Base-by-base conservation (phyloP, 2,329 filamentous ascomycete genomes). In the Raffaelea arxii region DNA sequence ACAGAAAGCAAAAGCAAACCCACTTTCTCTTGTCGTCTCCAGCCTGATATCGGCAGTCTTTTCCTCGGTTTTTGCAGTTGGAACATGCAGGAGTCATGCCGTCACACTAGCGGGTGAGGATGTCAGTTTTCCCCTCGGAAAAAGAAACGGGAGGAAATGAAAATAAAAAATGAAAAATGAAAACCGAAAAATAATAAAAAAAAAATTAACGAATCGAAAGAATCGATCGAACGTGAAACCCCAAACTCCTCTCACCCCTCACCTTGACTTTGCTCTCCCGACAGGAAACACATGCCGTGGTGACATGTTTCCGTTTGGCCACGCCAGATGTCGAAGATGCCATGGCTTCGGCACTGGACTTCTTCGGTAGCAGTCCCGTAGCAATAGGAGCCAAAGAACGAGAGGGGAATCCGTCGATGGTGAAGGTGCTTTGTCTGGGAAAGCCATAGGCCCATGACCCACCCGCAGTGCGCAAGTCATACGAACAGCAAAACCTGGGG, bases 211-310 rank as follows among this genome's bases (percentile, higher is more conserved):
- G 37, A 11, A 30, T 16, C 9, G 27, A 37, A 37, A 4, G 18
- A 37, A 37, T n/a, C 4, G 2, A 11, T 37, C 21, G 46, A 38
- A 16, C 47, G 24, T 50, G n/a, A n/a, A n/a, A n/a, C n/a, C n/a
- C n/a, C n/a, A n/a, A n/a, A n/a, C n/a, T n/a, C n/a, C n/a, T n/a
- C n/a, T n/a, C n/a, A n/a, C n/a, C n/a, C n/a, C 59, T 47, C 43
- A 66, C 64, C 55, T 64, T 65, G 38, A 66, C 59, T 49, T 66
- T 67, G 41, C 64, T 59, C 43, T 65, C 58, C n/a, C 64, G 59
- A 52, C 65, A 67, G 24, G 55, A 35, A 10, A 49, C 41, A 39
- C 57, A 59, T 21, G 56, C 57, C 43, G 56, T 59, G 1, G 55
- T 54, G 47, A 54, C 50, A 52, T 57, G 54, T 27, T 53, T 54